phyloP scores from a whole-genome alignment of 495 filamentous ascomycete genomes.

The Bombardia bombarda region DNA sequence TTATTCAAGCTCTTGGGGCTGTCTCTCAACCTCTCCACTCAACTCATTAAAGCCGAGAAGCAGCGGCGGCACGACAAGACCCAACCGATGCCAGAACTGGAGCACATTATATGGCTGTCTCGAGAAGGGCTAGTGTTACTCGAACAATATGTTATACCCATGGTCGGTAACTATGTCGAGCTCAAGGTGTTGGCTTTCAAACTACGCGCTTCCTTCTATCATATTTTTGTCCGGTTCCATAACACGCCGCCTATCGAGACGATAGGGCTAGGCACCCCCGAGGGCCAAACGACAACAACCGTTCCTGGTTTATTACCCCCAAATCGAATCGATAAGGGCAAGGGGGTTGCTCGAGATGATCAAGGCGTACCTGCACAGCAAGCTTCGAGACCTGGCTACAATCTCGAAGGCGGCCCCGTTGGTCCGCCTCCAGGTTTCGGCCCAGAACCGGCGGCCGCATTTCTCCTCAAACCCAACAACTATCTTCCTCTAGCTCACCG shows the following conservation, averaged over 20 bases:
- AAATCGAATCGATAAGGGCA: conserved; percentile 35
- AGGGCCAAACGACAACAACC: conserved; percentile 16
- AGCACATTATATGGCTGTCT: conserved; percentile 93
- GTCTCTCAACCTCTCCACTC: conserved; percentile 77
- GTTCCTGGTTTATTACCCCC: conserved; percentile 16
- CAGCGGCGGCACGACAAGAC: conserved; percentile 76
- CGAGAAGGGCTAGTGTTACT: conserved; percentile 83
- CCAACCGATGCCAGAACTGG: conserved; percentile 73
- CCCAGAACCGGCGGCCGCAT: conserved; percentile 48
- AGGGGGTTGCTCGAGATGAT: conserved; percentile 31
- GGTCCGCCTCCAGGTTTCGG: conserved; percentile 42
- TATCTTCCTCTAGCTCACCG: conserved; percentile 74
- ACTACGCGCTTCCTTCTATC: conserved; percentile 86
- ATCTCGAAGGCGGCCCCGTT: conserved; percentile 41
- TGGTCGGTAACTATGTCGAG: conserved; percentile 61
- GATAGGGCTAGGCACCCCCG: conserved; percentile 27
- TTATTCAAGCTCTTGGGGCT: conserved; percentile 88
- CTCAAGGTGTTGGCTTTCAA: conserved; percentile 85
- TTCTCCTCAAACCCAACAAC: conserved; percentile 71
- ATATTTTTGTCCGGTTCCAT: conserved; percentile 95
- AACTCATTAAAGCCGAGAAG: conserved; percentile 75
- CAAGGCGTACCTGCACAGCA: conserved; percentile 13
- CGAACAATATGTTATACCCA: conserved; percentile 77
- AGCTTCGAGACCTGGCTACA: conserved; percentile 35
- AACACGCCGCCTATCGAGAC: conserved; percentile 51